These are phyloP conservation scores for Epichloe sibirici DNA, from an alignment of 2,329 filamentous ascomycete genomes.

Conservation along the genomic window DNA sequence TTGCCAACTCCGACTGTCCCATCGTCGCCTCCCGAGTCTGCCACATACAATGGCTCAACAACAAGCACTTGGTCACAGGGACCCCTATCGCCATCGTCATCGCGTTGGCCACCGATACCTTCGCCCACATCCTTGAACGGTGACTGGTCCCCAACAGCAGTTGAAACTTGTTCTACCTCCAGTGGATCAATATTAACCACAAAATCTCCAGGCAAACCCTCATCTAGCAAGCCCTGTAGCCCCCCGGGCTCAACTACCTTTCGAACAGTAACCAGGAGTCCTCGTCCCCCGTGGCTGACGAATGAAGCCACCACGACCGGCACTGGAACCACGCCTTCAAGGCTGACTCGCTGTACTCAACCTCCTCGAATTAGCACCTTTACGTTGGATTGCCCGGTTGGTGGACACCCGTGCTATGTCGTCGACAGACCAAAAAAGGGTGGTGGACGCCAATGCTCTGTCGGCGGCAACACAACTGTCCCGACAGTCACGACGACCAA, in stretches of 20 bases:
- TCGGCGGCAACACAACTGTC: neutral
- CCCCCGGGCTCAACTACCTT: neutral
- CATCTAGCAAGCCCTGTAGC: neutral
- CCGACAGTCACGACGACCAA: conserved; percentile 8
- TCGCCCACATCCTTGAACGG: neutral
- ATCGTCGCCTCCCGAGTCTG: neutral
- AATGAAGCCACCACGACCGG: neutral
- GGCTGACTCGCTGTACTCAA: neutral
- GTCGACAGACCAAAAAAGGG: too few relatives aligned
- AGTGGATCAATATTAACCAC: neutral
- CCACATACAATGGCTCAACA: neutral
- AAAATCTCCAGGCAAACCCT: neutral
- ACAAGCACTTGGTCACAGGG: neutral
- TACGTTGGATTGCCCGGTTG: conserved; percentile 3
- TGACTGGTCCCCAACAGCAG: neutral
- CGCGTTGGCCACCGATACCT: neutral
- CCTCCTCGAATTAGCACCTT: neutral
- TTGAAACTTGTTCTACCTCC: neutral
- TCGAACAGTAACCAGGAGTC: neutral
- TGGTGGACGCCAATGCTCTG: neutral
- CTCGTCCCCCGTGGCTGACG: neutral
- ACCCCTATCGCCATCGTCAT: neutral
- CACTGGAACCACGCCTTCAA: neutral
- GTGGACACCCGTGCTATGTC: neutral
- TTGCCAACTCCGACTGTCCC: neutral